These are phyloP conservation scores for Mycena amicta DNA, from an alignment of 768 basidiomycete species.

Conservation along the genomic window DNA sequence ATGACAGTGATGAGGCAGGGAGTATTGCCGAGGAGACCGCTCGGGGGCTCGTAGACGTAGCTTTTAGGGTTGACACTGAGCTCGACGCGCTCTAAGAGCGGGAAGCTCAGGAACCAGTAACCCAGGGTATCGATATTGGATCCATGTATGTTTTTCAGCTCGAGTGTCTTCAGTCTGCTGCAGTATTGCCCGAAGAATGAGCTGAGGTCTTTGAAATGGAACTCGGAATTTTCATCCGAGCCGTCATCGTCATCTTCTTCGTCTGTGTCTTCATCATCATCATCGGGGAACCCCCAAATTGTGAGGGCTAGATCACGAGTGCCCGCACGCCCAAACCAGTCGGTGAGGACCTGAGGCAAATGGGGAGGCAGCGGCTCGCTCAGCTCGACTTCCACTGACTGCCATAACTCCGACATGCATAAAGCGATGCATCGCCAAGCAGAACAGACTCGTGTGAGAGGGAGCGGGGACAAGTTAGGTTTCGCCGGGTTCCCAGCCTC, in stretches of 20 bases:
- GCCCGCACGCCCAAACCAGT: background rate
- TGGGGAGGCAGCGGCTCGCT: background rate
- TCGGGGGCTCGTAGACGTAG: background rate
- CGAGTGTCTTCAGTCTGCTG: background rate
- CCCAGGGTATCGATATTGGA: background rate
- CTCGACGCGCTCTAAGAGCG: background rate
- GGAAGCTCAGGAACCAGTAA: background rate
- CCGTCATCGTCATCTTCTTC: no score
- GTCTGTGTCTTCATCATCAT: background rate
- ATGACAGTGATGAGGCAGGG: background rate
- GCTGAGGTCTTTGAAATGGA: background rate
- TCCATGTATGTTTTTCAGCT: background rate
- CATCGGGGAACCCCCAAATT: background rate
- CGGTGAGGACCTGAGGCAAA: background rate
- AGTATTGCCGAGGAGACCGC: background rate
- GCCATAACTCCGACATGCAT: background rate
- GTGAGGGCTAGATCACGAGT: background rate
- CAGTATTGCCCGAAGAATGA: background rate
- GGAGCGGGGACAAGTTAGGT: background rate
- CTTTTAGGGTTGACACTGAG: no score
- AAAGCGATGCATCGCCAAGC: background rate
- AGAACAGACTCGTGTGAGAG: background rate
- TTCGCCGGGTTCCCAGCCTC: background rate
- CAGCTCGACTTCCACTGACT: background rate
- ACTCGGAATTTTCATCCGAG: no score